Base-by-base conservation (phyloP, 2,329 filamentous ascomycete genomes). In the Botrytis galanthina region DNA sequence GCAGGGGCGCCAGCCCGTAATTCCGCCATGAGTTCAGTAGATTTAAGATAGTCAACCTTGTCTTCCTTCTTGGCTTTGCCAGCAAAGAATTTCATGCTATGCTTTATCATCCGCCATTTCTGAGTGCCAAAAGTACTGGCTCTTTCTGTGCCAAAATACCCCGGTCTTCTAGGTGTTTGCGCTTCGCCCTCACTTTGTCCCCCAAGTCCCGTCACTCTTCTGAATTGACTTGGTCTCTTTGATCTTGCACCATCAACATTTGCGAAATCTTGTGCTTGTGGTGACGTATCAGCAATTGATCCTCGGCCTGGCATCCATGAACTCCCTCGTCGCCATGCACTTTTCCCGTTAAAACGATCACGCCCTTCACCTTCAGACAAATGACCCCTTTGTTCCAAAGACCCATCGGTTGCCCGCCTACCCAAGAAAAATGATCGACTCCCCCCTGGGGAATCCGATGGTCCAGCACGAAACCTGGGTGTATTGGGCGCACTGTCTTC, bases 21-120 rank as follows among this genome's bases (percentile, higher is more conserved):
- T 82, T 99, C 96, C 1, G 96, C 96, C 89, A 99, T 95, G 64
- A 99, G 86, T 82, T 99, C 96, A 3, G 96, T 94, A 16, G 95
- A 98, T 82, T 98, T 99, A 80, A 93, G 91, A 80, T 96, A 94
- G 81, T 99, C 96, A 75, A 98, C 92, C 62, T 92, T 92, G 72
- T 88, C 87, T 75, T 98, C 94, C 71, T 93, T 92, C 81, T 93
- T 97, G 82, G 92, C 93, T 78, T 93, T 90, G 75, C 93, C 90
- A 9, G 51, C 51, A 74, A 97, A 86, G 73, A 91, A 84, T 81
- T 93, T 95, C 66, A 98, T 83, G 0, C 94, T 95, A 77, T 93
- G 93, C 84, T 98, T 98, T 79, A 99, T 89, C 80, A 97, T 93
- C 76, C 91, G 91, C 96, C 96, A 99, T 84, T 93, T 94, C 79